phyloP scores from a whole-genome alignment of 257 asterid genomes.

The Phtheirospermum japonicum region DNA sequence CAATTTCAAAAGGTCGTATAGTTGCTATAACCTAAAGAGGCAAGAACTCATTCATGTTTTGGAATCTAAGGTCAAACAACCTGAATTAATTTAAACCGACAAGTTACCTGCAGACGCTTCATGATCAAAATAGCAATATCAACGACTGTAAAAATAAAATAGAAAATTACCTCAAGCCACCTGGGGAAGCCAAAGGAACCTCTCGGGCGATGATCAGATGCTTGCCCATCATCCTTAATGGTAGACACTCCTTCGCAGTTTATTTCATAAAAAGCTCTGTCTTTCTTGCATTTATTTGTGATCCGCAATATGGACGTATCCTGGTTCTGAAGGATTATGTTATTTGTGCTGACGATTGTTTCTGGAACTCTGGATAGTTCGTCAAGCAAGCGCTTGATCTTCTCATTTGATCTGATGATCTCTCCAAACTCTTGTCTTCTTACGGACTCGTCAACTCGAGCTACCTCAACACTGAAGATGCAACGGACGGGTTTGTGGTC shows the following conservation, averaged over 20 bases:
- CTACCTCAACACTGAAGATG: conserved; percentile 75
- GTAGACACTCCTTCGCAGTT: conserved; percentile 76
- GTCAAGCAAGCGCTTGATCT: conserved; percentile 52
- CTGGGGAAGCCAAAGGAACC: conserved; percentile 92
- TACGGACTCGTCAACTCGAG: conserved; percentile 83
- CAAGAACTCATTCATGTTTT: too few relatives aligned
- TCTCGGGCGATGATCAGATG: conserved; percentile 67
- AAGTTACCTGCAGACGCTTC: background rate
- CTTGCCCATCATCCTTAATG: conserved; percentile 62
- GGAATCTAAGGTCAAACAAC: too few relatives aligned
- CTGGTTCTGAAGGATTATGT: conserved; percentile 81
- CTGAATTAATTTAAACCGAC: background rate
- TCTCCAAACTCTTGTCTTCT: conserved; percentile 94
- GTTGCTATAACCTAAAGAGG: too few relatives aligned
- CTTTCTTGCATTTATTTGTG: conserved; percentile 69
- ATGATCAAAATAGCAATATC: background rate
- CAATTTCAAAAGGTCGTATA: too few relatives aligned
- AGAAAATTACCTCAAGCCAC: conserved; percentile 82
- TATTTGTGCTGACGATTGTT: conserved; percentile 76
- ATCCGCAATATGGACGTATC: conserved; percentile 78
- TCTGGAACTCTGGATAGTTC: conserved; percentile 71
- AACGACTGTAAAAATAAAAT: background rate
- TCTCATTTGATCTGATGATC: conserved; percentile 68
- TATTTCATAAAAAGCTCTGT: conserved; percentile 58
- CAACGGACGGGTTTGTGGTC: conserved; percentile 98